Evolutionary conservation across 352 stramenopile genomes (phyloP), one percentile per base, ranked within the genome.

Genomic region (Phytophthora europaea): DNA sequence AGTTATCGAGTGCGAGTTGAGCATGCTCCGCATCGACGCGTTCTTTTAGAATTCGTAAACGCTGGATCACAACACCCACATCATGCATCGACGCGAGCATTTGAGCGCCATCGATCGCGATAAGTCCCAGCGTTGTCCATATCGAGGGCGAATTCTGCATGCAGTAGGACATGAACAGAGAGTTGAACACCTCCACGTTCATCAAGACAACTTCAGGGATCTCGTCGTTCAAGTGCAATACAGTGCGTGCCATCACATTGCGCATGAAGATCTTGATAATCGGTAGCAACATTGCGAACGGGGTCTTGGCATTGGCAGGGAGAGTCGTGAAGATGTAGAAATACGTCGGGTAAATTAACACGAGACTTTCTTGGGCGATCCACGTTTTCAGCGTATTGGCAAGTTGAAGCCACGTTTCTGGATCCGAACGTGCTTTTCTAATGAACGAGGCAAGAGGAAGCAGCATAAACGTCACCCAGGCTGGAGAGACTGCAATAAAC

Each of bases 161-260:
- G 61, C 78, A 84, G 33, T 70, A 84, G 5, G 73, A 55, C 23
- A 79, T 73, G 47, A 81, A 88, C 2, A 84, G 61, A 9, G 78
- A 74, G 47, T 76, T 80, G 38, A 79, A 85, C 28, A 84, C 73
- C 45, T 84, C 70, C 1, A 85, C 65, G 28, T 76, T 84, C 70
- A 84, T 76, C 22, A 83, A 69, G 16, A 85, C 70, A 10, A 80
- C 56, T 31, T 67, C 58, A 2, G 68, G 72, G 15, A 72, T 67
- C 22, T 71, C 45, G 22, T 80, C 68, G 6, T 53, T 61, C 33
- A 78, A 16, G 31, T 73, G 71, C 13, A 50, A 28, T 23, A 67
- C 57, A 0, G 48, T 72, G 1, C 59, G 57, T 5, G 63, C 69
- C 63, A 73, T 71, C 13, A 70, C 23, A 20, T 75, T 58, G 16